Evolutionary conservation across 2,329 filamentous ascomycete genomes (phyloP), one percentile per base, ranked within the genome.

Genomic region (Rutstroemia sp.): DNA sequence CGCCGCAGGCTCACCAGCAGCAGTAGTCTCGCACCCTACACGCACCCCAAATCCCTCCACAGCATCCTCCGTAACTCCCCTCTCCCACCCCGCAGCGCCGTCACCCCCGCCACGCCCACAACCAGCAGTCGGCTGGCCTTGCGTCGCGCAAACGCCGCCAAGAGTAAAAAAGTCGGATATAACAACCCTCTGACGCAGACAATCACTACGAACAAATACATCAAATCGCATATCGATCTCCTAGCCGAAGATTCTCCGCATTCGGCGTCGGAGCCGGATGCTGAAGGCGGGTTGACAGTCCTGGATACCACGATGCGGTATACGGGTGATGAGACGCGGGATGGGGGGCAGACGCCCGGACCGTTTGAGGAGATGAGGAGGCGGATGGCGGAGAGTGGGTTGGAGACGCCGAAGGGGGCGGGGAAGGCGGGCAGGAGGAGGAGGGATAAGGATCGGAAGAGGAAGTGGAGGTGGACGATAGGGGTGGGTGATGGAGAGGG

Each of bases 51-150:
- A 56, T 73, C 75, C 44, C 76, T 86, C 9, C 82, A 80, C 67
- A 85, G 81, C 69, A 86, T 86, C 63, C 75, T 86, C 21, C 79
- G 82, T 53, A 86, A 86, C 73, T 86, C 83, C 4, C 83, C 83
- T 18, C 73, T 86, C 6, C 80, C 81, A 19, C 78, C 80, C 1
- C 69, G 73, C 3, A 78, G 71, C 19, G 74, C 78, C 2, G 71
- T 72, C 34, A 77, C 78, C 8, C 74, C 78, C 4, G 72, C 72
- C 34, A 77, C 79, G 7, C 79, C 80, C 1, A 70, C 73, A 5
- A 82, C 81, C 0, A 77, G 80, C 2, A 74, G 76, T 57, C 74
- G 80, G 39, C 76, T 79, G 16, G 75, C 78, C 45, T 79, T 82
- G 62, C 79, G 77, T 37, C 58, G 58, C 7, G 52, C 55, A 9